Base-by-base conservation (phyloP, 2,329 filamentous ascomycete genomes). In the Trichophyton verrucosum region DNA sequence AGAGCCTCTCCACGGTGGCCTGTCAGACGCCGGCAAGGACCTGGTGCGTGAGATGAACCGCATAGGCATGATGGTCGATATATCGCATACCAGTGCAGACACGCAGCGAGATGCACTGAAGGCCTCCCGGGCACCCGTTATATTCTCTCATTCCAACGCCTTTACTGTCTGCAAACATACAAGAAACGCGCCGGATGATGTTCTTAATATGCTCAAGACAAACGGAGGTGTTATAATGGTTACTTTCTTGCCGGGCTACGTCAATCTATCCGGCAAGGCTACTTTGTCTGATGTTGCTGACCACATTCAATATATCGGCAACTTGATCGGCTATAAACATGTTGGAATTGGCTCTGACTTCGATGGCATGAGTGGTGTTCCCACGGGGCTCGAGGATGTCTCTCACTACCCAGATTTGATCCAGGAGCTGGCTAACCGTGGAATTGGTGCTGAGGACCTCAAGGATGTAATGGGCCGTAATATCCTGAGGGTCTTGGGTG, bases 341-440 rank as follows among this genome's bases (percentile, higher is more conserved):
- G 90, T 96, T 15, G 92, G 91, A 0, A 74, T 96, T 17, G 92
- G 92, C 0, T 91, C 87, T 59, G 92, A 97, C 72, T 96, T 91
- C 71, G 91, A 96, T 71, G 92, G 84, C 1, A 77, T 78, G 60
- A 62, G 60, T 2, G 85, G 85, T 3, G 20, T 20, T 24, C 90
- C 91, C 0, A 71, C 77, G 60, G 92, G 91, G 0, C 74, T 97
- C 56, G 89, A 94, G 42, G 91, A 96, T 71, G 90, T 96, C 5
- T 85, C 86, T 57, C 89, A 89, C 70, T 95, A 87, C 68, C 91
- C 91, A 0, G 82, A 86, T 61, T 75, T 96, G 51, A 82, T 96
- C 7, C 84, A 83, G 2, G 88, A 90, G 73, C 74, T 96, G 62
- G 75, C 96, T 65, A 78, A 78, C 57, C 81, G 86, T 46, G 90